These are phyloP conservation scores for Suhomyces sp. DNA, from an alignment of 805 yeast species.

Conservation along the genomic window DNA sequence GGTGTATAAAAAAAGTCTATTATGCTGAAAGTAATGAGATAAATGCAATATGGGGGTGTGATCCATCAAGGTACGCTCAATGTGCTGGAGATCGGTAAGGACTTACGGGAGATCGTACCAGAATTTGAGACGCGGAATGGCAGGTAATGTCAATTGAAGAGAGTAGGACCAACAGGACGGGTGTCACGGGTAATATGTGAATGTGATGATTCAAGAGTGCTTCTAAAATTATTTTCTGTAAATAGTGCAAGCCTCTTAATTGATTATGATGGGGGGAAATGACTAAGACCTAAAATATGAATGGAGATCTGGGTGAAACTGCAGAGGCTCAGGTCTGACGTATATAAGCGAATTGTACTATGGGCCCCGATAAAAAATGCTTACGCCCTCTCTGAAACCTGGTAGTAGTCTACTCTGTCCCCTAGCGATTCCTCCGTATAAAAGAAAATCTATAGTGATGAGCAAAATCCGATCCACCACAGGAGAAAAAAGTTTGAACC, in stretches of 20 bases:
- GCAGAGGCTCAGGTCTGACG: not conserved
- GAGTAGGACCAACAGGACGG: not conserved
- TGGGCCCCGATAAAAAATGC: not conserved
- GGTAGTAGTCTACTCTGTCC: not conserved
- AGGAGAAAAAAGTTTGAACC: conserved; percentile 1
- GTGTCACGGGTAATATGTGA: not conserved
- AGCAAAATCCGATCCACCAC: conserved; percentile 3
- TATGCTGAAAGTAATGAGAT: not conserved
- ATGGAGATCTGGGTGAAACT: not conserved
- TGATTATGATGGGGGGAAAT: not conserved
- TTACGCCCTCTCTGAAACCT: not conserved
- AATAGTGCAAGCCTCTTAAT: not conserved
- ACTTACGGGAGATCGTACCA: not conserved
- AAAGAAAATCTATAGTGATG: conserved; percentile 3
- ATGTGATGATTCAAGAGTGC: not conserved
- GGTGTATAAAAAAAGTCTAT: conserved; percentile 1
- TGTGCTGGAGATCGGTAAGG: not conserved
- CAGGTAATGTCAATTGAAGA: not conserved
- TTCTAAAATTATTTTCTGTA: not conserved
- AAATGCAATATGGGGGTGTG: not conserved
- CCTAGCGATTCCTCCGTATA: not conserved
- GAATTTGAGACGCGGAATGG: not conserved
- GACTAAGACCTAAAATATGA: not conserved
- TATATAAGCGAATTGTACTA: not conserved
- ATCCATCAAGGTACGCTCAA: not conserved